These are phyloP conservation scores for Prinsepia uniflora DNA, from an alignment of 306 rosid genomes.

Conservation along the genomic window DNA sequence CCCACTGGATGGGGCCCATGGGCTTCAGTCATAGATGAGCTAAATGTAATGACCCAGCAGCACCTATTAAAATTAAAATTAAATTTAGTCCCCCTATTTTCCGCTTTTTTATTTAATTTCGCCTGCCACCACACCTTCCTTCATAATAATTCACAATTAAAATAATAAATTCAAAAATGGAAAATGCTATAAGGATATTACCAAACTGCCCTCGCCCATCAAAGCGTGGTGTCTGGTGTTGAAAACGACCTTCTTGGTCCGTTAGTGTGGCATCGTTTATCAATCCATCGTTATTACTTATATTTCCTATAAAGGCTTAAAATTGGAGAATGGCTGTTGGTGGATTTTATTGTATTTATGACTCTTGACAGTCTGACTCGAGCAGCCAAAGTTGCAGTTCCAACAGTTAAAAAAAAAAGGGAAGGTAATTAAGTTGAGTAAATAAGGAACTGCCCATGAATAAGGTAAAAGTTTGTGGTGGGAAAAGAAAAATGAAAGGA, in stretches of 20 bases:
- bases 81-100: slow-evolving; percentile 5
- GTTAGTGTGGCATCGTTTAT: not conserved
- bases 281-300: slow-evolving; percentile 11
- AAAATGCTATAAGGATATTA: not conserved
- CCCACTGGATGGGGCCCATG: slow-evolving; percentile 24
- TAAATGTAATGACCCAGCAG: not conserved
- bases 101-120: slow-evolving; percentile 33
- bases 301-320: not conserved
- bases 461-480: not conserved
- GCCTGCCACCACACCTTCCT: slow-evolving; percentile 4
- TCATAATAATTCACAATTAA: slow-evolving; percentile 4
- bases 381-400: not conserved
- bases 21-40: not conserved
- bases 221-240: not conserved
- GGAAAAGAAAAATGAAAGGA: not conserved
- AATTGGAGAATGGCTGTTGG: not conserved
- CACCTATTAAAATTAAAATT: not conserved
- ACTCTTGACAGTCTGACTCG: not conserved
- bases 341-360: not conserved
- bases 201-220: not conserved
- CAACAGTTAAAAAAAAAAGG: not conserved
- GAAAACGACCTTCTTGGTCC: not conserved
- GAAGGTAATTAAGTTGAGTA: not conserved
- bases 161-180: not conserved
- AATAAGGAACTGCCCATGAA: not conserved